Base-by-base conservation (phyloP, 2,329 filamentous ascomycete genomes). In the Botrytis cinerea region DNA sequence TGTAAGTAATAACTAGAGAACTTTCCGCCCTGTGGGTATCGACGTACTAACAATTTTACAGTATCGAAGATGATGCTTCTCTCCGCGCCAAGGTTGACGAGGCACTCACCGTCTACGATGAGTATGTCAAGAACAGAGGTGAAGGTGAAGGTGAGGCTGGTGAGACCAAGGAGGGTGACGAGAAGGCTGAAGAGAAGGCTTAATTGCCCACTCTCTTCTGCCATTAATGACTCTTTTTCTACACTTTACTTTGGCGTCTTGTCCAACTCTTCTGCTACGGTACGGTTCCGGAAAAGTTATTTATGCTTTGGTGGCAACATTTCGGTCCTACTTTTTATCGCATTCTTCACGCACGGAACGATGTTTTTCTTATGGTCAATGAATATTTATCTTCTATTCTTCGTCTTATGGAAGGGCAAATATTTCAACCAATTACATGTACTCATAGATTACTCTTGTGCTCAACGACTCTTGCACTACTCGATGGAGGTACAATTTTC, bases 1-100 rank as follows among this genome's bases (percentile, higher is more conserved):
- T 99, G 93, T 97, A 92, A 93, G 95, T 93, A 28, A 54, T 66
- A 77, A 76, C 59, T 38, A 66, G 14, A n/a, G 25, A 14, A 18
- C 51, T 25, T n/a, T 70, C 51, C 60, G 57, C 57, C 48, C 12
- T 62, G 43, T 48, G 63, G n/a, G 14, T 32, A 3, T 40, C 59
- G 22, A 51, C 43, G 43, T 35, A 81, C 79, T 84, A 76, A 83
- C 78, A 43, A 73, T 46, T 63, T 69, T 48, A 68, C 77, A 97
- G 95, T 77, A 94, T 97, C 78, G 93, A 95, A 82, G 94, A 98
- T 81, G 94, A 98, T 66, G 85, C 86, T 79, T 93, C 95, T 82
- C 92, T 99, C 74, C 93, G 94, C 83, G 90, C 91, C 83, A 99
- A 99, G 92, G 96, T 99, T 75, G 94, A 97, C 75, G 96, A 99